Base-by-base conservation (phyloP, 2,329 filamentous ascomycete species). In the Aspergillus transmontanensis region DNA sequence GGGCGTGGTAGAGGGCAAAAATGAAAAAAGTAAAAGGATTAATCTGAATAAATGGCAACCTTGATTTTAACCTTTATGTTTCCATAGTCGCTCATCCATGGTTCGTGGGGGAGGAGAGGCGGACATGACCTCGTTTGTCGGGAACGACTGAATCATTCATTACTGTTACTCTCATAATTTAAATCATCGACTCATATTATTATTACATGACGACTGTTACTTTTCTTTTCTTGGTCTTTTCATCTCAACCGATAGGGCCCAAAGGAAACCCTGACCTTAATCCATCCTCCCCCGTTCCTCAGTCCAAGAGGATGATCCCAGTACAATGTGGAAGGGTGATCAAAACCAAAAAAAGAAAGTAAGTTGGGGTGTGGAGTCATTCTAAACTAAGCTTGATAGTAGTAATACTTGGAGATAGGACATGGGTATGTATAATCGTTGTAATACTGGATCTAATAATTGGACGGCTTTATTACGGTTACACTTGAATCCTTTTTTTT, bases 31-130 rank as follows among this genome's bases (percentile, higher is more conserved):
- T 23, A 59, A 59, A 63, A 50, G 21, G 30, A 53, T 34, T 61
- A 57, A 56, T 66, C 56, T 53, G 56, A 55, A 64, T 58, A 58
- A 66, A 51, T 57, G 43, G 51, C 58, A 66, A 64, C 64, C 58
- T 66, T 64, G 63, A 59, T 63, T 66, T 66, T 63, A 66, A 64
- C 64, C 63, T 66, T 66, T 64, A 62, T 56, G 58, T 61, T 62
- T 63, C 58, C 60, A 66, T 66, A 66, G 70, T 73, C 66, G 69
- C 60, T 59, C 69, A 65, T 67, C 63, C 66, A 64, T 61, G 58
- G 64, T 59, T 67, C 66, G 34, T 66, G 65, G 66, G 36, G 62
- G 56, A 46, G 51, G 28, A 30, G 46, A 46, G 45, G 62, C 12
- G 60, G 56, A 56, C 51, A 48, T 57, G 28, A 41, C 34, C 36